These are phyloP conservation scores for Kurtzmaniella quercitrusa DNA, from an alignment of 1,139 yeast species.

Conservation along the genomic window DNA sequence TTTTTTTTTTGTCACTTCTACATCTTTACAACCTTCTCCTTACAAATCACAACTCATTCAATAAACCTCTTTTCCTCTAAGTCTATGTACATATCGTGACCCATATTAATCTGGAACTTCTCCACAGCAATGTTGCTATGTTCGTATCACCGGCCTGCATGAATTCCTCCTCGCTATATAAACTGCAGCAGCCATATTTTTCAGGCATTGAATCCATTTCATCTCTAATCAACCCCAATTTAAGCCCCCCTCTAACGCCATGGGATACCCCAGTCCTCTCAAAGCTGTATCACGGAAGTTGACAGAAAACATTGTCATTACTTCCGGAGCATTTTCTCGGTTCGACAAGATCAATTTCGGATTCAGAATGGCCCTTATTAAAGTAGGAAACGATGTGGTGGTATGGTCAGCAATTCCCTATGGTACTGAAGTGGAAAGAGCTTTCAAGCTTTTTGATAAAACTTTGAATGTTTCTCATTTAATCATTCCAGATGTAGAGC, in stretches of 20 bases:
- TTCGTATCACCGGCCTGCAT: too few relatives aligned
- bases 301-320: constrained; percentile 42
- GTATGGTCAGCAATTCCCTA: constrained; percentile 64
- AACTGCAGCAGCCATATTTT: too few relatives aligned
- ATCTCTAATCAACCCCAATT: too few relatives aligned
- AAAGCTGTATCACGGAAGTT: constrained; percentile 40
- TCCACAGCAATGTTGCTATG: too few relatives aligned
- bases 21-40: too few relatives aligned
- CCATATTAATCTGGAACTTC: too few relatives aligned
- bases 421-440: constrained; percentile 39
- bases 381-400: constrained; percentile 34
- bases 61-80: too few relatives aligned
- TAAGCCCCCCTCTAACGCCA: constrained; percentile 1
- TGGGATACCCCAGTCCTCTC: constrained; percentile 35
- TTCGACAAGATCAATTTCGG: constrained; percentile 48
- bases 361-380: constrained; percentile 52
- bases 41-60: too few relatives aligned
- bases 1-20: too few relatives aligned
- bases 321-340: constrained; percentile 46
- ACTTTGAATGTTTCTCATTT: constrained; percentile 34
- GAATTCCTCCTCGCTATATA: too few relatives aligned
- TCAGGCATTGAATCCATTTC: too few relatives aligned
- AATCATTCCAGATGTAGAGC: constrained; percentile 51
- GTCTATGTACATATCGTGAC: too few relatives aligned
- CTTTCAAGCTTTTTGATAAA: constrained; percentile 32